A percentile compares a stretch with the other conserved stretches of the same genome.
Conservation (phyloP, 805 yeast species). For the Grigorovia humatica region DNA sequence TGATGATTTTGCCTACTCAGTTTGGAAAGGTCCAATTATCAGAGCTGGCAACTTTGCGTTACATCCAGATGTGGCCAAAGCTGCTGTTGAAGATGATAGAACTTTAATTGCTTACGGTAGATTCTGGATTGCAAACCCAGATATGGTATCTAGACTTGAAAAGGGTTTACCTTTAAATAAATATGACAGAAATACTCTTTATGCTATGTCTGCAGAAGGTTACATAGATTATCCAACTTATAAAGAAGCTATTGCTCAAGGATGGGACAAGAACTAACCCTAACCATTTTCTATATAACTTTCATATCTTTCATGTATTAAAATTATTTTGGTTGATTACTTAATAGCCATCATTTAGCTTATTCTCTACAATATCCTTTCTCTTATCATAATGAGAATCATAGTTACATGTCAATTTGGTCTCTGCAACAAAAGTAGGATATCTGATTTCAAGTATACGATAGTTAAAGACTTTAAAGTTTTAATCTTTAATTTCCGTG, state of each 20-base stretch:
- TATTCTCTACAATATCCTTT: no score
- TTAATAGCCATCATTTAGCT: no score
- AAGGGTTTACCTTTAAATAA: conserved; percentile 32
- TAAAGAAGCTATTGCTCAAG: conserved; percentile 19
- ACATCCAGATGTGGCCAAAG: conserved; percentile 18
- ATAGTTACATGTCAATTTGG: no score
- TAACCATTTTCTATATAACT: no score
- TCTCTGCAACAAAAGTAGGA: no score
- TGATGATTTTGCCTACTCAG: conserved; percentile 31
- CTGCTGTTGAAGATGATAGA: conserved; percentile 30
- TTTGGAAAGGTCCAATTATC: conserved; percentile 38
- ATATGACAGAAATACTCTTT: conserved; percentile 43
- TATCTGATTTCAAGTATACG: no score
- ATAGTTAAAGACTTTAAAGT: no score
- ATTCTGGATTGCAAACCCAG: conserved; percentile 46
- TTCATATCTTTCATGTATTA: no score
- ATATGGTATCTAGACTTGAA: conserved; percentile 36
- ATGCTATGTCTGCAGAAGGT: conserved; percentile 31
- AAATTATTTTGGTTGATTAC: no score
- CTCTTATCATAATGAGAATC: no score
- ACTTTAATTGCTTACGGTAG: conserved; percentile 40
- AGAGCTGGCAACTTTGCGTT: conserved; percentile 32
- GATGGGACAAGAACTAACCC: conserved; percentile 4
- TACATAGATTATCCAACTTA: conserved; percentile 36
- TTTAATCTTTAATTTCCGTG: no score